phyloP scores from a whole-genome alignment of 1,284 basidiomycete genomes.

The Taiwanofungus camphoratus region DNA sequence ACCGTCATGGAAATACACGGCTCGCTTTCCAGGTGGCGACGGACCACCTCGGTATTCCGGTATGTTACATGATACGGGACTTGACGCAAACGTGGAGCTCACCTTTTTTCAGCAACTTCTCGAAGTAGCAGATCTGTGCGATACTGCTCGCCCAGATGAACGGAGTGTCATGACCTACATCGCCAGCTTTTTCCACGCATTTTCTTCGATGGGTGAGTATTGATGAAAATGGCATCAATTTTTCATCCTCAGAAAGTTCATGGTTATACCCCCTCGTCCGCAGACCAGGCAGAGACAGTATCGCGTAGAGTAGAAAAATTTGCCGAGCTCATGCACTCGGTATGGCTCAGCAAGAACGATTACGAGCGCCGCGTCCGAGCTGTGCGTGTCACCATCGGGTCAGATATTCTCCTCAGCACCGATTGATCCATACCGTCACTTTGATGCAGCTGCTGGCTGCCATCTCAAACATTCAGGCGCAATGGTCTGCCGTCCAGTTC shows the following conservation, averaged over 20 bases:
- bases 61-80: slow-evolving; percentile 46
- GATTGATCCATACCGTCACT: slow-evolving; percentile 9
- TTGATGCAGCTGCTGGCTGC: slow-evolving; percentile 56
- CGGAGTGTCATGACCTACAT: slow-evolving; percentile 95
- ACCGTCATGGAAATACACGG: slow-evolving; percentile 76
- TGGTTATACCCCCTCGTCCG: neutral
- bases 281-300: slow-evolving; percentile 93
- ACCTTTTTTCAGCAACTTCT: slow-evolving; percentile 72
- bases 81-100: too few relatives aligned
- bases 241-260: slow-evolving; percentile 1
- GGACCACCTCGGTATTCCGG: slow-evolving; percentile 84
- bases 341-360: slow-evolving; percentile 84
- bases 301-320: slow-evolving; percentile 94
- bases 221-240: neutral
- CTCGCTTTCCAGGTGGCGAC: slow-evolving; percentile 86
- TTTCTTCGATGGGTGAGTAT: slow-evolving; percentile 86
- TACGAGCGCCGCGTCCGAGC: slow-evolving; percentile 83
- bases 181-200: slow-evolving; percentile 97
- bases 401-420: slow-evolving; percentile 6
- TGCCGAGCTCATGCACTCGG: slow-evolving; percentile 89
- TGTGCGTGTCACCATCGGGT: neutral
- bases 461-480: slow-evolving; percentile 54
- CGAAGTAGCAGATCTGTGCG: slow-evolving; percentile 96
- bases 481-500: slow-evolving; percentile 61
- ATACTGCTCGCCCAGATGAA: slow-evolving; percentile 85